A percentile compares a stretch with the other conserved stretches of the same genome.
These are phyloP conservation scores for Mycena olivaceomarginata DNA, from an alignment of 768 basidiomycete species.

Conservation along the genomic window DNA sequence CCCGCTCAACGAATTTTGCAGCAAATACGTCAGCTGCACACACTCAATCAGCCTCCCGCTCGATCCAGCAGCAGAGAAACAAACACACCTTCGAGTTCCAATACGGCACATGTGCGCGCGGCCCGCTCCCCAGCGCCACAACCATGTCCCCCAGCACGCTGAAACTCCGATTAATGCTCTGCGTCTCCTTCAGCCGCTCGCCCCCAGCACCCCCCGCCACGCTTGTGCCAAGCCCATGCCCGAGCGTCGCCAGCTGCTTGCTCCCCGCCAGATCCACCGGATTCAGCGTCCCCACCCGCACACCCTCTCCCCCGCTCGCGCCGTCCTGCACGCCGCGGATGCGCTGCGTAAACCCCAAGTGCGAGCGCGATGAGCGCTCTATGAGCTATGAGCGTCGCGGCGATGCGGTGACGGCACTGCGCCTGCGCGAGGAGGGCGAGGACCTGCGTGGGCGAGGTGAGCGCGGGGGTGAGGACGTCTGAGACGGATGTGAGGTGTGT, in stretches of 20 bases:
- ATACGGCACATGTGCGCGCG: conserved; percentile 93
- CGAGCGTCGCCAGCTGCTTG: conserved; percentile 77
- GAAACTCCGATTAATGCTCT: conserved; percentile 94
- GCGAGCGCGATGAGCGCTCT: conserved; percentile 95
- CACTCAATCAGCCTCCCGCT: conserved; percentile 5
- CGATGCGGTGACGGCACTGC: conserved; percentile 89
- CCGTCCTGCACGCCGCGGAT: conserved; percentile 80
- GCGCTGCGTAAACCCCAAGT: conserved; percentile 94
- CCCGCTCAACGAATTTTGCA: conserved; percentile 95
- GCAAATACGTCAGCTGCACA: conserved; percentile 89
- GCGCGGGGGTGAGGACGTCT: conserved; percentile 84
- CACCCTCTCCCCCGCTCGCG: conserved; percentile 82
- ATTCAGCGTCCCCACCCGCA: conserved; percentile 90
- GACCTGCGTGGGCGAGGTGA: conserved; percentile 87
- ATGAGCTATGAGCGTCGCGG: conserved; percentile 95
- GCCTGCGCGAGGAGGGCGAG: conserved; percentile 83
- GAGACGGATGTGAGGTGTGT: conserved; percentile 89
- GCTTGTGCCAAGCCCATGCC: conserved; percentile 15
- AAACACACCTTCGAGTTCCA: conserved; percentile 89
- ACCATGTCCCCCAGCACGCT: conserved; percentile 96
- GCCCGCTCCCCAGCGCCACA: conserved; percentile 85
- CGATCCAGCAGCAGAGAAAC: neutral
- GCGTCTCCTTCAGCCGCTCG: conserved; percentile 92
- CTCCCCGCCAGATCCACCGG: conserved; percentile 97
- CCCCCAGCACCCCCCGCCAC: conserved; percentile 69